Percentiles rank a stretch among this genome's conserved stretches.
These are phyloP conservation scores for Spongiforma sp. DNA, from an alignment of 1,284 basidiomycete genomes.

Conservation along the genomic window DNA sequence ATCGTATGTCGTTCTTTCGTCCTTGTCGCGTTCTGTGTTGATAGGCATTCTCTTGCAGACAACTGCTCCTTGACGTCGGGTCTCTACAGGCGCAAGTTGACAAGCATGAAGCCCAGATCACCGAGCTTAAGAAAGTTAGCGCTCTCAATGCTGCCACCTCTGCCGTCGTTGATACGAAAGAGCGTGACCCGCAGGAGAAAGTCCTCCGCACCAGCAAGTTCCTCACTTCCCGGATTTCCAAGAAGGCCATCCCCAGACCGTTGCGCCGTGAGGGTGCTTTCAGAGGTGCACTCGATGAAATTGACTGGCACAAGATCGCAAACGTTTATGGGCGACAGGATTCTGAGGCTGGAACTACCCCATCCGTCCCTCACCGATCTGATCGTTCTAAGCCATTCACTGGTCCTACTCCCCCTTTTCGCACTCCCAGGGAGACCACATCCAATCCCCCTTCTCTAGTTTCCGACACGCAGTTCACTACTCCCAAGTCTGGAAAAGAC, in stretches of 20 bases:
- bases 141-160: neutral
- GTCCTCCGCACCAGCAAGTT: too few relatives aligned
- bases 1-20: constrained; percentile 6
- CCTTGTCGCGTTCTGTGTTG: neutral
- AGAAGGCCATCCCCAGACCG: constrained; percentile 12
- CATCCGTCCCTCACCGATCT: constrained; percentile 14
- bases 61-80: constrained; percentile 16
- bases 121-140: constrained; percentile 2
- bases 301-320: constrained; percentile 14
- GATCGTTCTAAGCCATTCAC: constrained; percentile 7
- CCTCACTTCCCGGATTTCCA: too few relatives aligned
- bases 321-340: constrained; percentile 20
- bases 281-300: constrained; percentile 15
- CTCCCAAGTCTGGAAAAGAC: neutral
- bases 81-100: constrained; percentile 12
- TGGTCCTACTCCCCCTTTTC: neutral
- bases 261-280: constrained; percentile 31
- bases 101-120: constrained; percentile 18
- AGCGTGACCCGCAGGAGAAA: too few relatives aligned
- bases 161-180: too few relatives aligned
- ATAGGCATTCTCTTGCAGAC: constrained; percentile 14
- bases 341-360: neutral
- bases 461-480: neutral
- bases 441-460: neutral
- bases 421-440: constrained; percentile 5